Percentiles rank a stretch among this genome's conserved stretches.
Conservation (phyloP, 2,329 filamentous ascomycete genomes). For the Zymoseptoria tritici region DNA sequence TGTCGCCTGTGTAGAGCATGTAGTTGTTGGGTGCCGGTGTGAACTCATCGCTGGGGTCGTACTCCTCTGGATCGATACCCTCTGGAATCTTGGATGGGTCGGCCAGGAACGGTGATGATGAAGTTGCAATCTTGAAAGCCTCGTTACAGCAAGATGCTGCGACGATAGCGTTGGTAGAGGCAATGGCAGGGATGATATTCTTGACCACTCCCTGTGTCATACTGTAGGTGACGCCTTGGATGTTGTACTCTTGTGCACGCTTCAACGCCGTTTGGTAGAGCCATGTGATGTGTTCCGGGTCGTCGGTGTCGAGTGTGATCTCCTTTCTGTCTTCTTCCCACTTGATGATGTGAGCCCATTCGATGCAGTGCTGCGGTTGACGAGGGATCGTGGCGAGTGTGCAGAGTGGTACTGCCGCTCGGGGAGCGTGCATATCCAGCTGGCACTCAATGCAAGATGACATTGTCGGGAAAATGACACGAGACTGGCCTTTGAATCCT, state of each 20-base stretch:
- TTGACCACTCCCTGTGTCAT: slow-evolving; percentile 97
- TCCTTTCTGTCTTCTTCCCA: slow-evolving; percentile 72
- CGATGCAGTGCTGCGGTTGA: slow-evolving; percentile 95
- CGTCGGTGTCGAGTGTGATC: slow-evolving; percentile 83
- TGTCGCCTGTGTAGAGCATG: slow-evolving; percentile 99
- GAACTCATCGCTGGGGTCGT: slow-evolving; percentile 15
- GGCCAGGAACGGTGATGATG: slow-evolving; percentile 70
- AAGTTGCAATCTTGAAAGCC: slow-evolving; percentile 86
- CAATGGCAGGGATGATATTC: slow-evolving; percentile 98
- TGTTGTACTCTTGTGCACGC: slow-evolving; percentile 81
- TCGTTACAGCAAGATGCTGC: slow-evolving; percentile 95
- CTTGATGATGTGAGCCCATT: slow-evolving; percentile 97
- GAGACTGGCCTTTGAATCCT: slow-evolving; percentile 94
- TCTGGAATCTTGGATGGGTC: slow-evolving; percentile 47
- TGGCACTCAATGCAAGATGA: slow-evolving; percentile 98
- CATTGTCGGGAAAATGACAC: slow-evolving; percentile 84
- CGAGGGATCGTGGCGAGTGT: slow-evolving; percentile 93
- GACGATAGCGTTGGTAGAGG: slow-evolving; percentile 94
- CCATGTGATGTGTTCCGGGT: slow-evolving; percentile 97
- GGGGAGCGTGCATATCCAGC: slow-evolving; percentile 95
- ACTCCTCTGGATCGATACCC: slow-evolving; percentile 16
- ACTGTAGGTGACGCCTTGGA: slow-evolving; percentile 85
- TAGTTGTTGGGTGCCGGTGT: slow-evolving; percentile 57
- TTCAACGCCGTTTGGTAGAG: slow-evolving; percentile 76
- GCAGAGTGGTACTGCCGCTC: slow-evolving; percentile 91